Conservation (phyloP, 768 basidiomycete genomes). For the Pleurotus giganteus region DNA sequence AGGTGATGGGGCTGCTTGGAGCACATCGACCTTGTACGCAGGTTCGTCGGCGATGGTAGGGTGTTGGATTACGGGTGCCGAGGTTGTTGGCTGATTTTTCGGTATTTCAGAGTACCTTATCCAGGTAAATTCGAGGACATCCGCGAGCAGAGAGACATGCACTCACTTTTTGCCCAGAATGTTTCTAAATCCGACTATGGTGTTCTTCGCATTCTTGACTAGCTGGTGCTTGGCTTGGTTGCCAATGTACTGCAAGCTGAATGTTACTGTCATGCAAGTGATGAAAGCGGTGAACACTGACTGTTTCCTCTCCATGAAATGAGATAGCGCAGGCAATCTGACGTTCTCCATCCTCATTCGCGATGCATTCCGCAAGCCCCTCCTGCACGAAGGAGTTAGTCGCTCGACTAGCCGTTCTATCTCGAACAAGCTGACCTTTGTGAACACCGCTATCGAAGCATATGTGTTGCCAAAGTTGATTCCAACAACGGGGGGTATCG, state of each 20-base stretch:
- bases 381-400: constrained; percentile 48
- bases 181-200: constrained; percentile 93
- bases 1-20: constrained; percentile 75
- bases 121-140: not conserved
- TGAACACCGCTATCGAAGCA: constrained; percentile 93
- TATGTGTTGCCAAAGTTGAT: constrained; percentile 97
- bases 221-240: constrained; percentile 93
- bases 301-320: constrained; percentile 89
- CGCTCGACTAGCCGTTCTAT: constrained; percentile 4
- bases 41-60: constrained; percentile 68
- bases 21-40: constrained; percentile 81
- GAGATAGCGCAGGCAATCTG: constrained; percentile 95
- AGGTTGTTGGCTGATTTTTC: constrained; percentile 47
- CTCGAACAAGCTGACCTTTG: constrained; percentile 60
- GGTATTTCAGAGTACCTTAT: constrained; percentile 74
- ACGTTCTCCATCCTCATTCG: constrained; percentile 97
- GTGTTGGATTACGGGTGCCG: constrained; percentile 76
- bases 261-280: constrained; percentile 9
- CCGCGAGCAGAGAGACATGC: not conserved
- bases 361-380: constrained; percentile 90
- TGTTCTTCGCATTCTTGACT: constrained; percentile 92
- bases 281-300: constrained; percentile 35
- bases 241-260: constrained; percentile 79
- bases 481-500: constrained; percentile 71
- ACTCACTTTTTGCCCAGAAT: constrained; percentile 87